A percentile compares a stretch with the other conserved stretches of the same genome.
Conservation (phyloP, 2,329 filamentous ascomycete genomes). For the Scedosporium boydii region DNA sequence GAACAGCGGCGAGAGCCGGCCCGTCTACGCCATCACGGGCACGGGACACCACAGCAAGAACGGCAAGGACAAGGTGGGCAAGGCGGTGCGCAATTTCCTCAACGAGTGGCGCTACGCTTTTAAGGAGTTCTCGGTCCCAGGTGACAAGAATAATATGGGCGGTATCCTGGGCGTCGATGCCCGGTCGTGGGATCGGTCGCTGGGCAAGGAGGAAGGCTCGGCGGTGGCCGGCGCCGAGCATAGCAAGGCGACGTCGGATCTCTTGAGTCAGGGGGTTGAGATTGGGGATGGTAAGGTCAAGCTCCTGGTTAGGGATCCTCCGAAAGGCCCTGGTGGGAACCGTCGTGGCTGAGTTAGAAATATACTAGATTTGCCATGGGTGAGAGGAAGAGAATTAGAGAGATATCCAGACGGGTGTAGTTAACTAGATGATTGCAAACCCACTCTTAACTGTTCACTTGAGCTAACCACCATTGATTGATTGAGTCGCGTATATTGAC, state of each 20-base stretch:
- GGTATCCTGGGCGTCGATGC: conserved; percentile 65
- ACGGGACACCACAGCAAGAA: conserved; percentile 98
- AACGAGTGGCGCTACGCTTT: conserved; percentile 96
- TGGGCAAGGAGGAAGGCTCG: conserved; percentile 34
- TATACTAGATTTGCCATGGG: too few species aligned
- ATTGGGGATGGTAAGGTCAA: conserved; percentile 59
- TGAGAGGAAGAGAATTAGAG: too few species aligned
- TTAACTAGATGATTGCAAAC: too few species aligned
- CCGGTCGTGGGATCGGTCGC: conserved; percentile 55
- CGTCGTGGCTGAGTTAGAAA: conserved; percentile 23
- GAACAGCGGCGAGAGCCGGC: conserved; percentile 61
- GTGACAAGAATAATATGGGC: conserved; percentile 75
- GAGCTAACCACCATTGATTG: too few species aligned
- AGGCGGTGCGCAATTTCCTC: conserved; percentile 80
- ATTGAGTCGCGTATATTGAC: too few species aligned
- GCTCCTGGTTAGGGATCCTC: conserved; percentile 51
- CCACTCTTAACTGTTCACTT: too few species aligned
- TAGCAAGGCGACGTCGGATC: conserved; percentile 38
- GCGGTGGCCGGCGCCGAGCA: conserved; percentile 25
- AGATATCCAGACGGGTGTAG: too few species aligned
- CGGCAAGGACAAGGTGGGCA: conserved; percentile 96
- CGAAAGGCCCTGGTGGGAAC: conserved; percentile 44
- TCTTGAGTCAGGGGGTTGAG: conserved; percentile 56
- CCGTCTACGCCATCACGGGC: conserved; percentile 92
- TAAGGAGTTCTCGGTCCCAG: conserved; percentile 90